Evolutionary conservation across 768 basidiomycete genomes (phyloP).

Genomic region (Sutorius australiensis): DNA sequence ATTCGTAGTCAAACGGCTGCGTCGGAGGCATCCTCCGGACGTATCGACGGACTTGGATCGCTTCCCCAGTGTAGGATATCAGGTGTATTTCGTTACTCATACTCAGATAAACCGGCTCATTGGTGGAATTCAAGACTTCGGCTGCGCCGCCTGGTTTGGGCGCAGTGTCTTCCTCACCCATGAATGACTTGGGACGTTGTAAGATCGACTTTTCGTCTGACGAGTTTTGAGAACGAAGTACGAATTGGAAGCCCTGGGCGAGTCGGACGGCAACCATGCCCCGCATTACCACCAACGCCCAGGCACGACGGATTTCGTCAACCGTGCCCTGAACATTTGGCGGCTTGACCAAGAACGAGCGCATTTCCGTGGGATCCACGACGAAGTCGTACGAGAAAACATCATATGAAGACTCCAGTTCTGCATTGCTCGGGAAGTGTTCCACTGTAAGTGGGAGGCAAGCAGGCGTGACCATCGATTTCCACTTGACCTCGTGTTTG

Average conservation of each 20-base stretch:
- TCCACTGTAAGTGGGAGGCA: conserved; percentile 91
- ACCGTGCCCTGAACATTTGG: conserved; percentile 44
- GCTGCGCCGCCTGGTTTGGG: conserved; percentile 63
- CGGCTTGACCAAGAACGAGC: conserved; percentile 79
- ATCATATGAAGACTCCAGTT: conserved; percentile 74
- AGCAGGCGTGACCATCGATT: conserved; percentile 75
- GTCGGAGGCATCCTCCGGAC: conserved; percentile 67
- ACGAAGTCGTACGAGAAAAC: conserved; percentile 88
- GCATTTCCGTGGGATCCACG: conserved; percentile 78
- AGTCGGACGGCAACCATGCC: conserved; percentile 92
- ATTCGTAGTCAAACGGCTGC: conserved; percentile 72
- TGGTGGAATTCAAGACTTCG: conserved; percentile 55
- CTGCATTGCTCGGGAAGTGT: conserved; percentile 72
- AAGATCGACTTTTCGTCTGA: conserved; percentile 35
- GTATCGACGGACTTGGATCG: conserved; percentile 84
- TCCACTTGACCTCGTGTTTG: conserved; percentile 92
- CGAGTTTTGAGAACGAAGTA: conserved; percentile 47
- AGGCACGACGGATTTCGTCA: conserved; percentile 61
- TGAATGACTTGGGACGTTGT: conserved; percentile 54
- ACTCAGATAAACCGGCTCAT: conserved; percentile 81
- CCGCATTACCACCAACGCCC: conserved; percentile 81
- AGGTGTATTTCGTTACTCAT: conserved; percentile 96
- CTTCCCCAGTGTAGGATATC: conserved; percentile 87
- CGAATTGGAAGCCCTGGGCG: conserved; percentile 93
- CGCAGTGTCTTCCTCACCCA: conserved; percentile 49